These are phyloP conservation scores for Coccomyxa sp. DNA, from an alignment of 139 green algal genomes.

Conservation along the genomic window DNA sequence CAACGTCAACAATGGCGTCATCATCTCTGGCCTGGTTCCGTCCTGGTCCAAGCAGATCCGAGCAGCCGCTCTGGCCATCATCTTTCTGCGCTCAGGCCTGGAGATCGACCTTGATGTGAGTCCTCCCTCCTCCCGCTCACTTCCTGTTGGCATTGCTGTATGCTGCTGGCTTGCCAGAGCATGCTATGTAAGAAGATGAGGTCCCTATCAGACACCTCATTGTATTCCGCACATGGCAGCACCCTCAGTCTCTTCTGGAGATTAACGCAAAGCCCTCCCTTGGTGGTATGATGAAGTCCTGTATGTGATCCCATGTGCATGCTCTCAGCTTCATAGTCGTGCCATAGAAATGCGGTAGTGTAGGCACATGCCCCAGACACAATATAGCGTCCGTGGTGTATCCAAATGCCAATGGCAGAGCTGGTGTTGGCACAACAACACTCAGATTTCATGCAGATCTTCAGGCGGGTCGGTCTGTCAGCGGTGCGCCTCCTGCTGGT, in stretches of 20 bases:
- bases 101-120: slow-evolving; percentile 68
- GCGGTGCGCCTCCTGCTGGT: slow-evolving; percentile 43
- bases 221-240: no score
- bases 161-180: no score
- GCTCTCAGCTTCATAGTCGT: neutral
- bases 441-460: slow-evolving; percentile 18
- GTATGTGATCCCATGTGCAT: no score
- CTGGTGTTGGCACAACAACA: no score
- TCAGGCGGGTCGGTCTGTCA: slow-evolving; percentile 31
- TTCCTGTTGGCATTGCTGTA: no score
- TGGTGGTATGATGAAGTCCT: no score
- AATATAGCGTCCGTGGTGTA: neutral
- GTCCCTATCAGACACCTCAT: no score
- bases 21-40: slow-evolving; percentile 43
- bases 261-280: no score
- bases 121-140: neutral
- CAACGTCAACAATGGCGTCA: slow-evolving; percentile 51
- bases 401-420: no score
- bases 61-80: slow-evolving; percentile 65
- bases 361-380: neutral
- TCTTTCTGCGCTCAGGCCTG: slow-evolving; percentile 79
- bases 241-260: no score
- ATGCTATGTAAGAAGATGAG: no score
- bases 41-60: slow-evolving; percentile 66
- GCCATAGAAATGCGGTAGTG: neutral